Base-by-base conservation (phyloP, 768 basidiomycete species). In the Naganishia antarctica region DNA sequence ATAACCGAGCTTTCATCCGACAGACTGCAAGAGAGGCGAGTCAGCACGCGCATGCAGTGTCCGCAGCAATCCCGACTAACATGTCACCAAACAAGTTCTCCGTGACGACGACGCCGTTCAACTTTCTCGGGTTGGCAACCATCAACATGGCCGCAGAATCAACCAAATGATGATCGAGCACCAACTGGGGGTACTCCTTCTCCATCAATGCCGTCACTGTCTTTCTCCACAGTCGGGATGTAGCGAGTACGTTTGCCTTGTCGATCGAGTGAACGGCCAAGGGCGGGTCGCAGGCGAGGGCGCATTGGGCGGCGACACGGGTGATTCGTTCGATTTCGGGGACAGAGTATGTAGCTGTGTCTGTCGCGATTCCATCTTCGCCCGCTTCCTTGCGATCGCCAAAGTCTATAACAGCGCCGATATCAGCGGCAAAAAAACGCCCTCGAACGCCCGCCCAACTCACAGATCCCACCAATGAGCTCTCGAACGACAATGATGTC, bases 71-170 rank as follows among this genome's bases (percentile, higher is more conserved):
- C 23, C n/a, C n/a, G 31, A 81, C 90, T 74, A 74, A 97, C 96
- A 97, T 97, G 78, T 97, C 93, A 48, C 93, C 93, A 68, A 97
- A 96, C 77, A 97, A 78, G 78, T 97, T 97, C 79, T 93, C 93
- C 0, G 92, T 99, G 63, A 99, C 79, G 69, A 98, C 83, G 48
- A 99, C 86, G 66, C 96, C 96, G 75, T 99, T 99, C 62, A 99
- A 82, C 78, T 92, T 94, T 70, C 82, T 84, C 8, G 96, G 96
- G 72, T 83, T 90, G 28, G 87, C 80, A 50, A 96, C 90, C 76
- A 99, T 88, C 66, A 94, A 74, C 96, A 99, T 98, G 11, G 96
- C 86, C 4, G 96, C 92, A 1, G 91, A 88, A 79, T 99, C 96
- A 62, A 98, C 91, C 64, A 98, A 83, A 61, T 89, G 86, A 79